Base-by-base conservation (phyloP, 257 asterid species). In the Solanum microdontum region DNA sequence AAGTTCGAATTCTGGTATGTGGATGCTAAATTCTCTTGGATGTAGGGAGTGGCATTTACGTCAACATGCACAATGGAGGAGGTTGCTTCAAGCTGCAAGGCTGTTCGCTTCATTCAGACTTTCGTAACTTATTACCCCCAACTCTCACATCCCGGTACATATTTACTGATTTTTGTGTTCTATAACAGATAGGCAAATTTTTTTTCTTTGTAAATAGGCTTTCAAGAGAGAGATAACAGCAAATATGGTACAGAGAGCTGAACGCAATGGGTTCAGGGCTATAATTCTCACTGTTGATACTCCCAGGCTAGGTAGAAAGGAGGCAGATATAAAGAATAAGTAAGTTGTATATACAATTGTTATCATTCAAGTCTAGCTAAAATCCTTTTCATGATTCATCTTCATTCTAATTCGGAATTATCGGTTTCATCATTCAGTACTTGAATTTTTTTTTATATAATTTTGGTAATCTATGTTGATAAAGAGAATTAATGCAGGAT, bases 261-360 rank as follows among this genome's bases (percentile, higher is more conserved):
- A 92, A 89, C 90, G 91, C 85, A 94, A 90, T 88, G 95, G 95
- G 60, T 94, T 90, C 90, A 94, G 90, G 89, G 97, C 94, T 60
- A 87, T 94, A 79, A 82, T 94, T 85, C 92, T 94, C 17, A 94
- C 97, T 23, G 95, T 84, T 72, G 95, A 94, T 90, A 82, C 90
- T 79, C 97, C 97, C 19, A 91, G 92, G 26, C 91, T 90, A 12
- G 97, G 95, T 15, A 45, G 68, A 84, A 92, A 94, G 64, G 95
- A 93, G 91, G 91, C 93, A 37, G 95, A 93, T 86, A 90, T 91
- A 43, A 94, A 90, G 91, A 94, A 94, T 90, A 94, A 88, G 97
- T 92, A 60, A 88, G 64, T 62, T 86, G 55, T 11, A 7, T 28
- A 55, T 87, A 87, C 30, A 70, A 68, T 37, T 60, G 32, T 68